These are phyloP conservation scores for Neostapfia colusana DNA, from an alignment of 176 grass and related monocot genomes.

Conservation along the genomic window DNA sequence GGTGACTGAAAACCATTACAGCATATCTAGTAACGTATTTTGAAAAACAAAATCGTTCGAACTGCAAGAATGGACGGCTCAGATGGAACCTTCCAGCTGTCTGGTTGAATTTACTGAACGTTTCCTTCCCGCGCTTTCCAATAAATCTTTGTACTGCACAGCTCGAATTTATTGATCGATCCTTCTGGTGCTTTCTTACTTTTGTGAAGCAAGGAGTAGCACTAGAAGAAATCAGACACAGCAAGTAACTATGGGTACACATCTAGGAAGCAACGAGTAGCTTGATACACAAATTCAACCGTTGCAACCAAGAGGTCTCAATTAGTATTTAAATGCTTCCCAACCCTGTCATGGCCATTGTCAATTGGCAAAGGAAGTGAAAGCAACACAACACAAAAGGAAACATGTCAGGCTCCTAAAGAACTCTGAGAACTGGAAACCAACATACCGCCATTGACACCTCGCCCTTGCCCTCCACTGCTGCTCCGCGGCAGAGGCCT, in stretches of 20 bases:
- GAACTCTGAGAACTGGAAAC: background rate
- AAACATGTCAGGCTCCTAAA: slow-evolving; percentile 9
- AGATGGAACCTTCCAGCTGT: background rate
- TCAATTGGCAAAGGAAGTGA: background rate
- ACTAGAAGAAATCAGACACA: background rate
- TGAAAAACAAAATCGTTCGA: background rate
- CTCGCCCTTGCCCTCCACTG: background rate
- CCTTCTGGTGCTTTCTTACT: too few species aligned
- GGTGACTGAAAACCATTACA: background rate
- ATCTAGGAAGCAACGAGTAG: background rate
- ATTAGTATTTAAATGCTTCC: background rate
- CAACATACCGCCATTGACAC: slow-evolving; percentile 35
- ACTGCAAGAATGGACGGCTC: background rate
- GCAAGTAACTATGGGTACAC: background rate
- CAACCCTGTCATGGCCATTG: background rate
- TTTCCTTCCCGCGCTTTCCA: background rate
- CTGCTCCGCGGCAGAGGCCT: background rate
- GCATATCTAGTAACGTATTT: background rate
- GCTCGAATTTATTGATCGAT: background rate
- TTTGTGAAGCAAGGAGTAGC: background rate
- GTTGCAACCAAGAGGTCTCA: background rate
- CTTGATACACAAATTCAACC: background rate
- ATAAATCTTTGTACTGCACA: background rate
- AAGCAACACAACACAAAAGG: background rate
- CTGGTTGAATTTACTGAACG: background rate